Evolutionary conservation across 1,284 basidiomycete species (phyloP).

Genomic region (Trametes hirsuta): DNA sequence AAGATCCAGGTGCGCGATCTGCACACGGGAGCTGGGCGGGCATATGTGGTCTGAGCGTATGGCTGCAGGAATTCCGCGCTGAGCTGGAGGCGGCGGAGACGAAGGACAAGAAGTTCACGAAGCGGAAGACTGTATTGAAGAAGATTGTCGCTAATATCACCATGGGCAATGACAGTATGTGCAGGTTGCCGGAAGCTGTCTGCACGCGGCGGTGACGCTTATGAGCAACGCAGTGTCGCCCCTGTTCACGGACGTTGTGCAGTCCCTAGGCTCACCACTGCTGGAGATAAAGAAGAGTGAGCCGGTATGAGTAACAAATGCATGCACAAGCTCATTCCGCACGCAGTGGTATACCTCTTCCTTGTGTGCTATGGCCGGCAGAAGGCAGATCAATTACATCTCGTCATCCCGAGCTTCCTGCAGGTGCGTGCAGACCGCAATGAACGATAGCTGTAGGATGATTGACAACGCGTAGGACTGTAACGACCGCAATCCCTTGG

Average conservation of each 20-base stretch:
- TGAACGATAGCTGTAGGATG: not conserved
- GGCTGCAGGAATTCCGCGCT: constrained; percentile 74
- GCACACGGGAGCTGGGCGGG: not conserved
- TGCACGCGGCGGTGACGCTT: constrained; percentile 1
- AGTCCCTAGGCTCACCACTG: constrained; percentile 85
- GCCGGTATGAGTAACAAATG: constrained; percentile 29
- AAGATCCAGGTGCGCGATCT: constrained; percentile 81
- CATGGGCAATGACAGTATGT: constrained; percentile 93
- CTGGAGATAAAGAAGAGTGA: constrained; percentile 99
- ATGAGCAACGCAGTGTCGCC: constrained; percentile 76
- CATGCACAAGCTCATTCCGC: constrained; percentile 5
- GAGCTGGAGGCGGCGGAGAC: constrained; percentile 89
- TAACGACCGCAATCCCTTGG: constrained; percentile 89
- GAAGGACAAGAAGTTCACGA: constrained; percentile 93
- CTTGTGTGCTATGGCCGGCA: constrained; percentile 90
- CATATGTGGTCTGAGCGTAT: constrained; percentile 21
- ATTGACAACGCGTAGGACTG: constrained; percentile 67
- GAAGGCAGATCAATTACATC: constrained; percentile 86
- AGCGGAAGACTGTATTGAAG: constrained; percentile 91
- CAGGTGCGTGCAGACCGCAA: constrained; percentile 51
- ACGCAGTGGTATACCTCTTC: constrained; percentile 88
- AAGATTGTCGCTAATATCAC: constrained; percentile 96
- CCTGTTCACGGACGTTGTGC: constrained; percentile 87
- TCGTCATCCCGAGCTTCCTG: constrained; percentile 89
- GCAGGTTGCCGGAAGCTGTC: constrained; percentile 22